Conservation (phyloP, 306 rosid genomes). For the Acacia acuminata region DNA sequence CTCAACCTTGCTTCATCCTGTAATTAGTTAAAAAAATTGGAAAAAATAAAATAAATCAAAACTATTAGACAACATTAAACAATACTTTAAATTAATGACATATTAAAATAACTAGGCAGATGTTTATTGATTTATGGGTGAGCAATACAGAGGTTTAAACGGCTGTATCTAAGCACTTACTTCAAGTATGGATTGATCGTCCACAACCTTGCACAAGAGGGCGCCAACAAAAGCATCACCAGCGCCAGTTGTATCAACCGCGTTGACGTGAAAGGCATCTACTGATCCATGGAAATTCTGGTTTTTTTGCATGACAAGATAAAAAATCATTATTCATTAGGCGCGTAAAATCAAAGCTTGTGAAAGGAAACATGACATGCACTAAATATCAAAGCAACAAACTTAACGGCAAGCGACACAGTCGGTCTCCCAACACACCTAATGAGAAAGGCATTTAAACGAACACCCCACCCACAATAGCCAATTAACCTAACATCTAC, state of each 20-base stretch:
- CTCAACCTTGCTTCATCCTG: slow-evolving; percentile 80
- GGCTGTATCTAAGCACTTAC: slow-evolving; percentile 41
- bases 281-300: slow-evolving; percentile 84
- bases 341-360: background rate
- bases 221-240: slow-evolving; percentile 96
- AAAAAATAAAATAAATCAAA: slow-evolving; percentile 5
- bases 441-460: background rate
- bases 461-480: background rate
- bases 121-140: no score
- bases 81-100: background rate
- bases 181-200: slow-evolving; percentile 80
- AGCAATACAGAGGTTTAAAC: slow-evolving; percentile 12
- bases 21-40: background rate
- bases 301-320: slow-evolving; percentile 11
- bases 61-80: background rate
- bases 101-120: background rate
- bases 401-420: background rate
- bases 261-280: slow-evolving; percentile 64
- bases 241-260: slow-evolving; percentile 94
- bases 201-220: slow-evolving; percentile 70
- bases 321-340: background rate
- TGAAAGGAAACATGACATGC: background rate
- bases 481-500: background rate
- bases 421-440: background rate
- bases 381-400: background rate